Conservation (phyloP, 2,329 filamentous ascomycete species). For the Fusarium hostae region DNA sequence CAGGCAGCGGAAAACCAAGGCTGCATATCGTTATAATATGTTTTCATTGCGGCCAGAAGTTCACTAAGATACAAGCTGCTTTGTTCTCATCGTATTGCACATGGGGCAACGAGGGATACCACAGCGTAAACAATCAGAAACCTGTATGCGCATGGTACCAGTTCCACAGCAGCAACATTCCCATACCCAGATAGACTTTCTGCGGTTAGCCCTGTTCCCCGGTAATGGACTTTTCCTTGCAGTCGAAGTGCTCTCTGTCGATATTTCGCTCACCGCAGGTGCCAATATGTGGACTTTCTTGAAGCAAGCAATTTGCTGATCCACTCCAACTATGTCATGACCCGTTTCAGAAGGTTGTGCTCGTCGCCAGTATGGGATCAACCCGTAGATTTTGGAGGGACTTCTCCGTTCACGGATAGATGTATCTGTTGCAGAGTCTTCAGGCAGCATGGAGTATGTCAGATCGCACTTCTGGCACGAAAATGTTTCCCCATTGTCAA, state of each 20-base stretch:
- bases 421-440: fast-evolving
- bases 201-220: fast-evolving
- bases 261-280: too few species aligned
- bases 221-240: fast-evolving
- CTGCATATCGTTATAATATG: background rate
- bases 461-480: background rate
- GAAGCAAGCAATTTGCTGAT: background rate
- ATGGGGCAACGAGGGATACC: fast-evolving
- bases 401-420: too few species aligned
- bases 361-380: fast-evolving
- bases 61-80: too few species aligned
- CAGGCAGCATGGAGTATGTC: background rate
- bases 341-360: background rate
- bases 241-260: fast-evolving
- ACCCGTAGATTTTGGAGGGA: fast-evolving
- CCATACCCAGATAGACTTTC: background rate
- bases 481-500: background rate
- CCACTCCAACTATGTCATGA: background rate
- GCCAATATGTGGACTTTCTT: background rate
- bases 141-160: fast-evolving
- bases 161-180: background rate
- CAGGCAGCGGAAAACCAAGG: fast-evolving
- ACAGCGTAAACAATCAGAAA: fast-evolving
- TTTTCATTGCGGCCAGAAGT: background rate
- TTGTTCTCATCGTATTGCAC: background rate